These are phyloP conservation scores for Leishmania mexicana DNA, from an alignment of 208 protist species.

Conservation along the genomic window DNA sequence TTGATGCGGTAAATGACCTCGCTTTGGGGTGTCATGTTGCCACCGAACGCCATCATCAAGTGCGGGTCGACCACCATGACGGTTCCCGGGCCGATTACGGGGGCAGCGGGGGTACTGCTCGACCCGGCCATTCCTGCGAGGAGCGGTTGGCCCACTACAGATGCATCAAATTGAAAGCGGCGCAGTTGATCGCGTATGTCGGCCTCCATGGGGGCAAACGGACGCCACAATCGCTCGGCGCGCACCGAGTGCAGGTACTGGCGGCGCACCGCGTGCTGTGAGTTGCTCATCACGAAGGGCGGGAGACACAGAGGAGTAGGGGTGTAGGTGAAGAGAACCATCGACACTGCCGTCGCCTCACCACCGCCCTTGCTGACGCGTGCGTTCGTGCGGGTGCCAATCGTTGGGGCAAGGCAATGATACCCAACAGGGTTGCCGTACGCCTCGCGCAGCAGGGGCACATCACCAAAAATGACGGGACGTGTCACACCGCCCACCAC, in stretches of 20 bases:
- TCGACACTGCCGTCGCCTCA: slow-evolving; percentile 49
- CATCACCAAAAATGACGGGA: slow-evolving; percentile 81
- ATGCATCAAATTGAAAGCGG: slow-evolving; percentile 69
- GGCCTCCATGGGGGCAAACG: slow-evolving; percentile 68
- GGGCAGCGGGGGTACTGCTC: background rate
- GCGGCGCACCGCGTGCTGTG: slow-evolving; percentile 65
- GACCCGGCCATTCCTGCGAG: slow-evolving; percentile 3
- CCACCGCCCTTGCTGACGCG: slow-evolving; percentile 16
- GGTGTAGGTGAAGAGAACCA: slow-evolving; percentile 76
- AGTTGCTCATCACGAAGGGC: slow-evolving; percentile 67
- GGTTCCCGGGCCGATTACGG: slow-evolving; percentile 48
- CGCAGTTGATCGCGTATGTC: slow-evolving; percentile 76
- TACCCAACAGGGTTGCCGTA: slow-evolving; percentile 78
- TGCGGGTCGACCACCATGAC: slow-evolving; percentile 83
- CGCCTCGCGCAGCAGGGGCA: slow-evolving; percentile 70
- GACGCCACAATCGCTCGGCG: slow-evolving; percentile 40
- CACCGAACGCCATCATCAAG: slow-evolving; percentile 79
- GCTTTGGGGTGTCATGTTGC: slow-evolving; percentile 54
- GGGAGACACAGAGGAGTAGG: slow-evolving; percentile 50
- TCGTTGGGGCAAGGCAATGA: slow-evolving; percentile 81
- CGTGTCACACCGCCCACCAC: slow-evolving; percentile 69
- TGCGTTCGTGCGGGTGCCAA: slow-evolving; percentile 78
- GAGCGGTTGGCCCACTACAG: slow-evolving; percentile 43
- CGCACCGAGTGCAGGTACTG: slow-evolving; percentile 65
- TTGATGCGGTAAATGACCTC: slow-evolving; percentile 77